Conservation (phyloP, 352 stramenopile genomes). For the Globisporangium recalcitrans region DNA sequence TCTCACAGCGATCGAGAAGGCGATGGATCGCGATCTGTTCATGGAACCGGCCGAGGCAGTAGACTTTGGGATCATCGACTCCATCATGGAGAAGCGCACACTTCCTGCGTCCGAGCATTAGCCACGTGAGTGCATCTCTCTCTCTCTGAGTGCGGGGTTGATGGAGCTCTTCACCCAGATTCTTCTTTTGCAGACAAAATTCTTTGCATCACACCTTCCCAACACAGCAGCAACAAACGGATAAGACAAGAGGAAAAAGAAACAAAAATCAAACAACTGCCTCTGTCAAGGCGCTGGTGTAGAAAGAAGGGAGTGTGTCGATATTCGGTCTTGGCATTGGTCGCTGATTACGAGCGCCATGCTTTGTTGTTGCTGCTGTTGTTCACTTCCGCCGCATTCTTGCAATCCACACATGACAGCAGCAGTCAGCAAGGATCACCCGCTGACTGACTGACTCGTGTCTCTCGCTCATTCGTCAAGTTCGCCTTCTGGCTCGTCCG, state of each 20-base stretch:
- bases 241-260: background rate
- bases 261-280: background rate
- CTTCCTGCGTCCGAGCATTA: constrained; percentile 13
- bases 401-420: background rate
- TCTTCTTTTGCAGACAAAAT: background rate
- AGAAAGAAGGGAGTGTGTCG: background rate
- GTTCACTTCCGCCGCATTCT: background rate
- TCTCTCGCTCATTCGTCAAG: constrained; percentile 61
- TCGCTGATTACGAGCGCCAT: constrained; percentile 5
- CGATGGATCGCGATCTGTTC: constrained; percentile 85
- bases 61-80: constrained; percentile 83
- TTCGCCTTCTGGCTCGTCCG: constrained; percentile 73
- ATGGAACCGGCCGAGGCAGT: constrained; percentile 72
- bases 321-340: background rate
- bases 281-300: background rate
- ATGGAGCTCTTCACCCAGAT: background rate
- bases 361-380: background rate
- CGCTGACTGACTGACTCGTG: background rate
- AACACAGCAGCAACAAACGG: background rate
- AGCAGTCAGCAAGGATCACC: background rate
- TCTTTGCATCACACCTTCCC: background rate
- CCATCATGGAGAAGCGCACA: constrained; percentile 66
- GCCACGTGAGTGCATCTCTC: background rate
- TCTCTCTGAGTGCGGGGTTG: too few species aligned
- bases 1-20: constrained; percentile 76